Base-by-base conservation (phyloP, 352 stramenopile genomes). In the Pseudoperonospora humuli region DNA sequence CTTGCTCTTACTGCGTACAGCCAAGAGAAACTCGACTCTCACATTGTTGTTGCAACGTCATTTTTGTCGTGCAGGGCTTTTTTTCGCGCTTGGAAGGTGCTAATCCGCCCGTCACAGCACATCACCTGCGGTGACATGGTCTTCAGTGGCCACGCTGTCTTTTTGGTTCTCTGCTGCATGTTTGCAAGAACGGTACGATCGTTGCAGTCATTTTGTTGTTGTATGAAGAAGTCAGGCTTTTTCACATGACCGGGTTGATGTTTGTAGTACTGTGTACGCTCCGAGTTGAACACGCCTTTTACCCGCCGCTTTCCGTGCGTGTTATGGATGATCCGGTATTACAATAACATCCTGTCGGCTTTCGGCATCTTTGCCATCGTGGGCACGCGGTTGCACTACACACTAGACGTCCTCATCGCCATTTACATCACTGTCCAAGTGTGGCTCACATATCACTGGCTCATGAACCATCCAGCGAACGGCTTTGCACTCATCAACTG, bases 121-220 rank as follows among this genome's bases (percentile, higher is more conserved):
- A 93, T 93, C 50, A 93, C 81, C 9, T 93, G 81, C 50, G 81
- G 81, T 50, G 81, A 93, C 40, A 93, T 93, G 81, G 73, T 93
- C 59, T 93, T 93, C 59, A 93, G 81, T 50, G 81, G 81, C 23
- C 81, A 93, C 57, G 75, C 75, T 5, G 81, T 93, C 10, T 93
- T 91, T 57, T 61, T 93, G 25, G 75, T 89, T 61, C 70, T 93
- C 31, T 90, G 75, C 50, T 68, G 64, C 39, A 89, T 88, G 72
- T 73, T 86, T 20, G 75, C 86, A 39, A 73, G 69, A 52, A 84
- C 75, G 64, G 80, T 93, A 54, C 44, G 68, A 6, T 13, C 17
- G 33, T 17, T 3, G 2, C n/a, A 10, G 20, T n/a, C 21, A 18
- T 26, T 27, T 28, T n/a, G 15, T 19, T 35, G 15, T 21, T 32